Conservation (phyloP, 495 filamentous ascomycete species). For the Chaetomium cochliodes region DNA sequence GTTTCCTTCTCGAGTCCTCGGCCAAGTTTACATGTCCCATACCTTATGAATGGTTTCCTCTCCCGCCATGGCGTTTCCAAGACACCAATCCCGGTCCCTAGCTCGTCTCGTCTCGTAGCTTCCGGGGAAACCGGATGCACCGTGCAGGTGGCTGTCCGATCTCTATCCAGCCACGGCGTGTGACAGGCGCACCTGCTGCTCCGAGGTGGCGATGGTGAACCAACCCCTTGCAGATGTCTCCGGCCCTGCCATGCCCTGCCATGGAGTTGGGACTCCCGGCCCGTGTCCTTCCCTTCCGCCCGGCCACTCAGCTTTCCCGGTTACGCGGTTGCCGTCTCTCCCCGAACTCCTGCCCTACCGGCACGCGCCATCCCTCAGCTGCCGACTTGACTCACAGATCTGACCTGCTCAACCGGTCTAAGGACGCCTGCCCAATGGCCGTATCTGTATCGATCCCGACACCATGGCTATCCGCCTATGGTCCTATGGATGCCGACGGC, state of each 20-base stretch:
- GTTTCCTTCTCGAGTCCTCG: neutral
- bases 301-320: slow-evolving; percentile 2
- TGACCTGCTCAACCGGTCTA: neutral
- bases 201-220: slow-evolving; percentile 6
- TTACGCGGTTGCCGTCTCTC: neutral
- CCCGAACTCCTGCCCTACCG: neutral
- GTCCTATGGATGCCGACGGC: neutral
- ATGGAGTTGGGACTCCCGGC: neutral
- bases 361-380: slow-evolving; percentile 3
- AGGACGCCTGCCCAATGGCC: neutral
- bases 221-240: neutral
- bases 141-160: neutral
- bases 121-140: neutral
- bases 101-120: neutral
- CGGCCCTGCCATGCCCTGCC: neutral
- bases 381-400: neutral
- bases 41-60: neutral
- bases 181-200: neutral
- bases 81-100: slow-evolving; percentile 1
- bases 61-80: neutral
- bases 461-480: neutral
- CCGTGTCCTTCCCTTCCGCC: neutral
- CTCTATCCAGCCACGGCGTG: neutral
- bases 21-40: no score
- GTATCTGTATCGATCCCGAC: neutral